phyloP scores from a whole-genome alignment of 1,284 basidiomycete genomes.

The Butyriboletus regius region DNA sequence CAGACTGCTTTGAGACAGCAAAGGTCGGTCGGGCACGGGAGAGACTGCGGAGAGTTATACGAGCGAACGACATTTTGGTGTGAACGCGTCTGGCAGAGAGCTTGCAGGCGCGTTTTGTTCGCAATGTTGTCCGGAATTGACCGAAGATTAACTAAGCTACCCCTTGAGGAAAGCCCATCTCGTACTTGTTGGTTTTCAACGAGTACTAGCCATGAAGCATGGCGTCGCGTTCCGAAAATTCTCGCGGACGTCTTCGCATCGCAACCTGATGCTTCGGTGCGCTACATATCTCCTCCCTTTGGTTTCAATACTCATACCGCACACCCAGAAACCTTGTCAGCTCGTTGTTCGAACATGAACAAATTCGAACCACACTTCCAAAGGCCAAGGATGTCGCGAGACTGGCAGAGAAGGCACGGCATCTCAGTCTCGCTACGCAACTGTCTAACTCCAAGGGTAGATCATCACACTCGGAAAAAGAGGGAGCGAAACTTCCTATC shows the following conservation, averaged over 20 bases:
- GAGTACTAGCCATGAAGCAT: conserved; percentile 67
- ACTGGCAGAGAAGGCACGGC: conserved; percentile 81
- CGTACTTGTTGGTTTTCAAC: neutral
- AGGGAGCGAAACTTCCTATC: conserved; percentile 57
- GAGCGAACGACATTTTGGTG: conserved; percentile 46
- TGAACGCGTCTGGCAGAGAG: conserved; percentile 14
- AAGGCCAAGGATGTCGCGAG: conserved; percentile 91
- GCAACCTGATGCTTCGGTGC: conserved; percentile 81
- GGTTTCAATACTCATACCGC: conserved; percentile 3
- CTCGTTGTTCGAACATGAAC: conserved; percentile 89
- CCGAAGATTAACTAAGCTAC: conserved; percentile 14
- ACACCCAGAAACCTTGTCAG: conserved; percentile 80
- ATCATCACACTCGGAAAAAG: conserved; percentile 86
- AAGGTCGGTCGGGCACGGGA: conserved; percentile 35
- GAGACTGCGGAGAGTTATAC: conserved; percentile 41
- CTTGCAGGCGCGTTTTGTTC: neutral
- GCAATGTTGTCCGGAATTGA: conserved; percentile 20
- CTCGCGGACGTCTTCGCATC: conserved; percentile 77
- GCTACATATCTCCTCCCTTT: conserved; percentile 10
- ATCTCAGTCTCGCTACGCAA: neutral
- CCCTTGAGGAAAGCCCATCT: neutral
- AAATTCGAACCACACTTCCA: conserved; percentile 91
- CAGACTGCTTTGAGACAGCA: conserved; percentile 29
- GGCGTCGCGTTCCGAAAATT: conserved; percentile 83
- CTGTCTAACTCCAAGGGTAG: conserved; percentile 37